Evolutionary conservation across 2,329 filamentous ascomycete genomes (phyloP), one percentile per base, ranked within the genome.

Genomic region (Fusarium chaquense): DNA sequence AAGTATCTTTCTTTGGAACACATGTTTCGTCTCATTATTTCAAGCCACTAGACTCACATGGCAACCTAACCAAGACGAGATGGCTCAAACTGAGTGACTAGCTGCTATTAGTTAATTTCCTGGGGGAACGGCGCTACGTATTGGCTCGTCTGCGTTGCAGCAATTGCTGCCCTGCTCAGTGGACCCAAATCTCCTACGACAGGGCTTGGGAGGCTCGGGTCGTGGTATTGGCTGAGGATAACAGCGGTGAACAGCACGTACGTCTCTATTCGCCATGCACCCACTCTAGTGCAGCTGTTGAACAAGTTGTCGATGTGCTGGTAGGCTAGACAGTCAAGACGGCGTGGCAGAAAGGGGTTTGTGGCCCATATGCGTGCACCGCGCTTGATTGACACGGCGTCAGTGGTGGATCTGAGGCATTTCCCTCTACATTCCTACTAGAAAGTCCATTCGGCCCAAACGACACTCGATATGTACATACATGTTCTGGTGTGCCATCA

Each of bases 371-470:
- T 44, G 63, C 47, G 35, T 45, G 60, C 54, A 52, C 26, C 41
- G 36, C 47, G 47, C 30, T 58, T 46, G 49, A 69, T 66, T 65
- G 51, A 53, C 47, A 70, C 62, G 59, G 64, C 60, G 54, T 52
- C 43, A 28, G 40, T 62, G 55, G 72, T 73, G 74, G 75, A 69
- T 60, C 70, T 78, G 76, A 78, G 76, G 76, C 73, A 78, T 78
- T 78, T 78, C 76, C 65, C 75, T 77, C 74, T 69, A 64, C 73
- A 75, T 75, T 75, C 67, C 65, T 72, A 47, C 44, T 26, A 41
- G 24, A 36, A 33, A 54, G 32, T 49, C 40, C 41, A 28, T 40
- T 67, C 15, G 66, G 40, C 36, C 36, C 32, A 65, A 65, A 50
- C 22, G 53, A 65, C 50, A 33, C 41, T 65, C 7, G 28, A 47